phyloP scores from a whole-genome alignment of 2,329 filamentous ascomycete species.

The Trichoderma sp. region DNA sequence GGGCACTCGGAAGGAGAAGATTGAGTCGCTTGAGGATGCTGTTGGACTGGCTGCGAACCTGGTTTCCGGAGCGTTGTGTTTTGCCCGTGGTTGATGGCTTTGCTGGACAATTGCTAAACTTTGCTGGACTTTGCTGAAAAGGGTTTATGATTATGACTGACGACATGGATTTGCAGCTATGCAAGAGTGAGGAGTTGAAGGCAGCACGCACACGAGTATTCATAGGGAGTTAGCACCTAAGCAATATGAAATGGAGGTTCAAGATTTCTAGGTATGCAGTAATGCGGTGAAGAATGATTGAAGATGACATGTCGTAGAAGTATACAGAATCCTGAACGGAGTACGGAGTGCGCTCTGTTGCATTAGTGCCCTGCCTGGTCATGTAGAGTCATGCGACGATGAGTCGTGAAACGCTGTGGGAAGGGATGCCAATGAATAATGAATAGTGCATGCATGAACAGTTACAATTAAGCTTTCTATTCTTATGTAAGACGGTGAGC shows the following conservation, averaged over 20 bases:
- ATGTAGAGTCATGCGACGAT: neutral
- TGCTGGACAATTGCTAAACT: neutral
- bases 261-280: neutral
- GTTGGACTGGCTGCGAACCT: neutral
- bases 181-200: neutral
- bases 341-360: too few relatives aligned
- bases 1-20: neutral
- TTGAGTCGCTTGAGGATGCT: neutral
- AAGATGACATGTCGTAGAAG: neutral
- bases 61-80: neutral
- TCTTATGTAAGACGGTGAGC: neutral
- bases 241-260: neutral
- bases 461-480: neutral
- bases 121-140: neutral
- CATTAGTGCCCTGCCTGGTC: too few relatives aligned
- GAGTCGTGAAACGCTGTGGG: neutral
- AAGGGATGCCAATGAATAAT: neutral
- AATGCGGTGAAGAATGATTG: neutral
- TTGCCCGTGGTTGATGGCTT: neutral
- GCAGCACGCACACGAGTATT: neutral
- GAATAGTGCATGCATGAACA: neutral
- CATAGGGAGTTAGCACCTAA: slow-evolving; percentile 2
- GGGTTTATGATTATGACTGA: neutral
- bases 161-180: neutral
- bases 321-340: neutral